Conservation (phyloP, 1,284 basidiomycete species). For the Lentinus polychrous region DNA sequence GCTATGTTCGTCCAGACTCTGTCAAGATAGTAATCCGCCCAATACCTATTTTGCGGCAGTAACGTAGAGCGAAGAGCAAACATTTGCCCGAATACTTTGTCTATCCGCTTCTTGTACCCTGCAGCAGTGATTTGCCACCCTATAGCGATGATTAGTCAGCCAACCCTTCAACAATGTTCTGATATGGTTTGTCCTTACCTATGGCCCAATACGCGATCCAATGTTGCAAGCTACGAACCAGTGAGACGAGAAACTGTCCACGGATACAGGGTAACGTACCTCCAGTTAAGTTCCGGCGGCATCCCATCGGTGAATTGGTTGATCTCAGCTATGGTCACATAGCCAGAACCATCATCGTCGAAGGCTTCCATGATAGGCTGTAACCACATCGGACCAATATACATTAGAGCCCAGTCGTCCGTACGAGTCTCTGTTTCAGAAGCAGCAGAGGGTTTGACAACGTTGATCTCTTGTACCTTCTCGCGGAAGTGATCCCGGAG, state of each 20-base stretch:
- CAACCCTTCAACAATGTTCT: constrained; percentile 11
- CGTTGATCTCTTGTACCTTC: constrained; percentile 11
- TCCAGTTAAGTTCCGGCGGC: constrained; percentile 19
- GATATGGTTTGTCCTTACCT: constrained; percentile 25
- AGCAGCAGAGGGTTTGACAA: constrained; percentile 1
- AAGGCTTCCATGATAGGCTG: constrained; percentile 40
- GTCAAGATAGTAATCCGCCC: constrained; percentile 12
- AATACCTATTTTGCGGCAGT: constrained; percentile 13
- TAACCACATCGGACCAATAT: constrained; percentile 33
- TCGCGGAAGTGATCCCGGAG: constrained; percentile 29
- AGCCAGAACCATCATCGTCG: constrained; percentile 43
- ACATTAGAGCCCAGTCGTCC: constrained; percentile 36
- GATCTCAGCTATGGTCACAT: constrained; percentile 40
- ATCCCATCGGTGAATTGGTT: constrained; percentile 31
- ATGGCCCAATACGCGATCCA: constrained; percentile 31
- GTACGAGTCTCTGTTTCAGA: constrained; percentile 17
- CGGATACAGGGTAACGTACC: constrained; percentile 20
- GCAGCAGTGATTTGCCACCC: constrained; percentile 15
- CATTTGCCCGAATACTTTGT: constrained; percentile 16
- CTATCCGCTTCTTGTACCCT: constrained; percentile 15
- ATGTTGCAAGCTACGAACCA: constrained; percentile 21
- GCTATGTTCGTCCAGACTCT: constrained; percentile 7
- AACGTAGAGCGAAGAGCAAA: constrained; percentile 10
- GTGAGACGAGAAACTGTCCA: constrained; percentile 6
- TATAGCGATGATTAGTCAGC: constrained; percentile 9